Conservation (phyloP, 306 rosid species). For the Acacia crassicarpa region DNA sequence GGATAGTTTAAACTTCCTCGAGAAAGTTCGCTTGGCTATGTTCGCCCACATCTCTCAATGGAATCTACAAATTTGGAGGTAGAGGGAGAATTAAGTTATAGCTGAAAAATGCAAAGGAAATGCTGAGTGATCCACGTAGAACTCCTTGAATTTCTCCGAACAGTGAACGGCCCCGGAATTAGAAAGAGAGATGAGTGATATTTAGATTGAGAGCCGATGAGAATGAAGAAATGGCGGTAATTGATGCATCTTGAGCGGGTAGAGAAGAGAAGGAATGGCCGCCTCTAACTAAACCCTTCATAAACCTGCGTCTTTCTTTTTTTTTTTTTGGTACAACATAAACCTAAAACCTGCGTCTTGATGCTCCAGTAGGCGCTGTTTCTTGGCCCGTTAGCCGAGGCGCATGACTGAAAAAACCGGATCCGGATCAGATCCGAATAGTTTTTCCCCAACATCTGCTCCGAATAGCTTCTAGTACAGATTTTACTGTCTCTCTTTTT, state of each 20-base stretch:
- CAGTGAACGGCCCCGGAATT: neutral
- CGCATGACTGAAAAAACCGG: neutral
- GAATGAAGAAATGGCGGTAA: neutral
- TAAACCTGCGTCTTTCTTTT: slow-evolving; percentile 61
- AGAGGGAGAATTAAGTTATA: neutral
- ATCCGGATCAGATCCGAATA: neutral
- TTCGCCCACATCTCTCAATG: slow-evolving; percentile 60
- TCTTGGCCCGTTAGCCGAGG: neutral
- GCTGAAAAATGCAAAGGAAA: slow-evolving; percentile 6
- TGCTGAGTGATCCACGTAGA: slow-evolving; percentile 17
- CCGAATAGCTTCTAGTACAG: neutral
- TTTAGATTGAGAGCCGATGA: neutral
- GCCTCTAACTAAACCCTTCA: slow-evolving; percentile 74
- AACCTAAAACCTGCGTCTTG: slow-evolving; percentile 59
- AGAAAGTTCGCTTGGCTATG: slow-evolving; percentile 53
- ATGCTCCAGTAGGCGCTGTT: neutral
- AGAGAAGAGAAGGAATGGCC: slow-evolving; percentile 30
- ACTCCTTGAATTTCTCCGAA: slow-evolving; percentile 5
- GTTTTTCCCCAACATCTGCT: neutral
- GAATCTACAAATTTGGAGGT: neutral
- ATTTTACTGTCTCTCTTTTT: no score
- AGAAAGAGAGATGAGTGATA: neutral
- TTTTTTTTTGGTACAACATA: no score
- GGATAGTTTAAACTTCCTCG: slow-evolving; percentile 33
- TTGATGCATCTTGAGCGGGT: neutral